Base-by-base conservation (phyloP, 2,329 filamentous ascomycete genomes). In the Stemphylium vesicarium region DNA sequence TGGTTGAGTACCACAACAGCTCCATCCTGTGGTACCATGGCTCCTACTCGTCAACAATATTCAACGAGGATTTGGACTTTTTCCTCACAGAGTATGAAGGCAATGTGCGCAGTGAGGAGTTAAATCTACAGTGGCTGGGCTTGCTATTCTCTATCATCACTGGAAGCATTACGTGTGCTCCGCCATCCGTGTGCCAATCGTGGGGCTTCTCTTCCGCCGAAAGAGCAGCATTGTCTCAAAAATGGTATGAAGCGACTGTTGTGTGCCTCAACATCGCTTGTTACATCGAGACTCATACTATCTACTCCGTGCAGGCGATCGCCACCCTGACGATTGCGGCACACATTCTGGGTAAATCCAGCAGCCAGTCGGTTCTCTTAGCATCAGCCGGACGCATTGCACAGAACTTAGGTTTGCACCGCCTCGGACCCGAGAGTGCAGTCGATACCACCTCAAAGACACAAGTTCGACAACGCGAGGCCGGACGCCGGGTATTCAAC, bases 271-370 rank as follows among this genome's bases (percentile, higher is more conserved):
- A 80, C 39, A 64, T 73, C 8, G 78, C 73, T 4, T 70, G 77
- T 35, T 81, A 78, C 49, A 79, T 77, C 51, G 79, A 46, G 36
- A 41, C 22, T 10, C 62, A 66, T 56, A 77, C 76, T 11, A 70
- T 80, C 2, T 74, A 77, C 40, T 75, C 78, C 0, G 73, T 80
- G 3, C 74, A 81, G 64, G 75, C 79, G 8, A 79, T 82, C 32
- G 69, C 77, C 1, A 78, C 75, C 1, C 64, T 79, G 20, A 81
- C 79, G 4, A 78, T 81, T 16, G 74, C 77, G 6, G 79, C 79
- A 2, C 80, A 82, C 53, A 66, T 77, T n/a, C 66, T 82, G 1
- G 80, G 80, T 1, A 75, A 74, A 20, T 79, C 78, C 4, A 79
- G 77, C 55, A 76, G 73, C 15, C 79, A 81, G 43, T 78, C 74